Base-by-base conservation (phyloP, 768 basidiomycete species). In the Paxillus ammoniavirescens region DNA sequence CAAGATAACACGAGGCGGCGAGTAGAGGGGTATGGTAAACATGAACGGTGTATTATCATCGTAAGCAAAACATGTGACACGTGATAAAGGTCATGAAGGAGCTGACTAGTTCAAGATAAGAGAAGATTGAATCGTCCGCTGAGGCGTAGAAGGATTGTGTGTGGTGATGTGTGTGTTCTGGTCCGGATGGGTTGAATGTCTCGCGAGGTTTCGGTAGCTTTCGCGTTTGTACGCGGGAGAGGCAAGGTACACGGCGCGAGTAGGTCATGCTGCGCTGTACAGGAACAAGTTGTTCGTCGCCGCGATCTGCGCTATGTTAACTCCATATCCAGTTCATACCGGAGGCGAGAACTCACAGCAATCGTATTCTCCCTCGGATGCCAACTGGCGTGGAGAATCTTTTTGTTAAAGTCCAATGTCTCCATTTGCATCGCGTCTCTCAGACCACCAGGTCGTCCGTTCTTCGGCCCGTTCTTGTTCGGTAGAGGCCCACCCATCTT, bases 291-390 rank as follows among this genome's bases (percentile, higher is more conserved):
- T 72, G 65, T 70, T 72, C 63, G 94, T 98, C 41, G 94, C 94
- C 47, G 94, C 94, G 68, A 98, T 95, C 92, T 95, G 61, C 12
- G 36, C 14, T 21, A 45, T 9, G 38, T 66, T 37, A 66, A 51
- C 42, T 8, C 33, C 17, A 12, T 5, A n/a, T 47, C 41, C 2
- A 35, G 6, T n/a, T n/a, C 4, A 12, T 21, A n/a, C 15, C 15
- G 13, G 37, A 30, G 28, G 44, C 50, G 21, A 40, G 37, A 6
- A 80, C 91, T 66, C 64, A 95, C 93, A 64, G 95, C 95, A 68
- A 99, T 98, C 43, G 96, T 98, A 73, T 95, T 93, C 79, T 99
- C 97, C 69, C 85, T 78, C 44, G 97, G 97, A 79, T 99, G 97
- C 97, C 97, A 99, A 72, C 88, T 91, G 58, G 89, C 87, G 68